Conservation (phyloP, 2,329 filamentous ascomycete species). For the Septoria linicola region DNA sequence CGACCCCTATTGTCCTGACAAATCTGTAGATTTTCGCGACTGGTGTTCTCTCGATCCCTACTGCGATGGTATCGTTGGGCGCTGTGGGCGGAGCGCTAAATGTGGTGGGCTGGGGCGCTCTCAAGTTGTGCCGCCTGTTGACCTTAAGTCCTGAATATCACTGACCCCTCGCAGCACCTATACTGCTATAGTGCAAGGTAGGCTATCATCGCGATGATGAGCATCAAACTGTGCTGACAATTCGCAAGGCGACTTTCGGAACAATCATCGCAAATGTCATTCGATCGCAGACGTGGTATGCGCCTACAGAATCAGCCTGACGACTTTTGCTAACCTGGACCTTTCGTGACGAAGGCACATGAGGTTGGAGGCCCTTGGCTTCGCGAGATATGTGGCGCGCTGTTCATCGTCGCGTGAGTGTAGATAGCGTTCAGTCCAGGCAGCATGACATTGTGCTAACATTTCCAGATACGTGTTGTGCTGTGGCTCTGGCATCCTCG, state of each 20-base stretch:
- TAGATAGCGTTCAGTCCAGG: too few species aligned
- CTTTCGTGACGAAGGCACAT: conserved; percentile 37
- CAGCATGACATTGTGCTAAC: too few species aligned
- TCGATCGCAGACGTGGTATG: conserved; percentile 55
- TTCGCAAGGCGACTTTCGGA: conserved; percentile 45
- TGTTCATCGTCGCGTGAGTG: conserved; percentile 54
- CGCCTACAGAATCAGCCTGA: too few species aligned
- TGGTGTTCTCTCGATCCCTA: conserved; percentile 52
- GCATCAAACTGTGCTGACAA: not conserved
- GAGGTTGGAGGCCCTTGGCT: conserved; percentile 54
- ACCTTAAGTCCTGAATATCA: not conserved
- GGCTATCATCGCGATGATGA: not conserved
- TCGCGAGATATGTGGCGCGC: conserved; percentile 54
- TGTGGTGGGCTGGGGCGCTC: conserved; percentile 48
- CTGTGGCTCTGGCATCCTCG: conserved; percentile 57
- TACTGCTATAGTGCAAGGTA: conserved; percentile 41
- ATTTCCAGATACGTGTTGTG: conserved; percentile 51
- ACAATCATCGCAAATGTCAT: conserved; percentile 53
- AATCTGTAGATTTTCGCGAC: conserved; percentile 55
- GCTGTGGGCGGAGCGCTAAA: conserved; percentile 50
- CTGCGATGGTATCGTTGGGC: conserved; percentile 49
- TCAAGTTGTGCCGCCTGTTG: conserved; percentile 28
- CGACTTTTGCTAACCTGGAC: not conserved
- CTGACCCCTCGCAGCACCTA: conserved; percentile 43
- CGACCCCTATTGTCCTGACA: too few species aligned